Percentiles rank a stretch among this genome's conserved stretches.
These are phyloP conservation scores for Actinomucor elegans DNA, from an alignment of 371 early-diverging fungal species.

Conservation along the genomic window DNA sequence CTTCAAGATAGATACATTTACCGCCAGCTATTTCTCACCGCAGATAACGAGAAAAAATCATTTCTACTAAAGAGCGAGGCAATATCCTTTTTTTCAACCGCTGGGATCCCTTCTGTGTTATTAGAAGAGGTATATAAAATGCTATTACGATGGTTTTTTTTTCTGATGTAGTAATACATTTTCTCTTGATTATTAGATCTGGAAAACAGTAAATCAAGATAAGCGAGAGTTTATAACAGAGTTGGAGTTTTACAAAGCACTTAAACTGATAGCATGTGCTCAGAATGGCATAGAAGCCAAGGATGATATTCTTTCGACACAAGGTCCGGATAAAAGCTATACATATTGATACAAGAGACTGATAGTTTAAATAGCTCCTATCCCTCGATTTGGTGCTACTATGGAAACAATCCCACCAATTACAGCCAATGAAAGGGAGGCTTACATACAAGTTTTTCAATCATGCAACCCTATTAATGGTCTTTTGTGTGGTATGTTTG, in stretches of 20 bases:
- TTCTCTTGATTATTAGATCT: slow-evolving; percentile 9
- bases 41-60: slow-evolving; percentile 1
- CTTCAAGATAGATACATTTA: neutral
- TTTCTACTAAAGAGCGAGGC: slow-evolving; percentile 39
- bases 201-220: slow-evolving; percentile 10
- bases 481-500: slow-evolving; percentile 1
- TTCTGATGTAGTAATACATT: neutral
- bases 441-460: slow-evolving; percentile 17
- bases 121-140: slow-evolving; percentile 57
- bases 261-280: slow-evolving; percentile 24
- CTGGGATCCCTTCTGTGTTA: slow-evolving; percentile 55
- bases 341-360: neutral
- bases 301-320: neutral
- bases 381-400: slow-evolving; percentile 2
- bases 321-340: slow-evolving; percentile 1
- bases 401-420: slow-evolving; percentile 6
- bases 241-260: slow-evolving; percentile 12
- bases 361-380: neutral
- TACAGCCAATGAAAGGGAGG: slow-evolving; percentile 11
- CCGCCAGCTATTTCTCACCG: neutral
- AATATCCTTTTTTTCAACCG: slow-evolving; percentile 72
- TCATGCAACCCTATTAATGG: slow-evolving; percentile 16
- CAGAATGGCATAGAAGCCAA: slow-evolving; percentile 14
- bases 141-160: neutral
- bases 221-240: slow-evolving; percentile 2